Evolutionary conservation across 768 basidiomycete species (phyloP).

Genomic region (Tubosaeta brunneosetosa): DNA sequence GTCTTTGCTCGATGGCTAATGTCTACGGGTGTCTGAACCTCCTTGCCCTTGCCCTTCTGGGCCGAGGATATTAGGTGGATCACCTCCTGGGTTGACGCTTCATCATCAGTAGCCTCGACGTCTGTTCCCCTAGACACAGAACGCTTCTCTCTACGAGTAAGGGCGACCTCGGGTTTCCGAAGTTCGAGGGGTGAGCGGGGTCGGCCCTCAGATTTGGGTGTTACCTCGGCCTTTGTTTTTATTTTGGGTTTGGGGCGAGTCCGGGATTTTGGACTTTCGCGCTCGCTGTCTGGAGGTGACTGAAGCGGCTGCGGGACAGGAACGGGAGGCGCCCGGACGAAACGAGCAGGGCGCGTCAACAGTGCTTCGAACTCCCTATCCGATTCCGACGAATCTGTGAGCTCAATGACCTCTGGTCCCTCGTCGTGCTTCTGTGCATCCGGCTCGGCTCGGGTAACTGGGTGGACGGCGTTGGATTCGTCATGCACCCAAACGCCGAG

Average conservation of each 20-base stretch:
- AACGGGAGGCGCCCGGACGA: slow-evolving; percentile 5
- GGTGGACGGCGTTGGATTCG: slow-evolving; percentile 39
- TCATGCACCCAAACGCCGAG: slow-evolving; percentile 39
- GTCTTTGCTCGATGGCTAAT: slow-evolving; percentile 5
- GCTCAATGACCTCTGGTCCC: slow-evolving; percentile 23
- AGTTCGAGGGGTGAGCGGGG: not conserved
- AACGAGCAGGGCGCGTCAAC: slow-evolving; percentile 21
- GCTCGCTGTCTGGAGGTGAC: slow-evolving; percentile 13
- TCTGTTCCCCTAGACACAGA: not conserved
- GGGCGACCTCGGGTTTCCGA: slow-evolving; percentile 11
- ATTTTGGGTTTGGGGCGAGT: slow-evolving; percentile 1
- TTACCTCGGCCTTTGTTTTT: not conserved
- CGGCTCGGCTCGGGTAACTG: slow-evolving; percentile 15
- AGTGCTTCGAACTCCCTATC: slow-evolving; percentile 28
- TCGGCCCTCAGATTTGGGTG: slow-evolving; percentile 2
- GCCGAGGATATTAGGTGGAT: not conserved
- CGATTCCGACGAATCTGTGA: slow-evolving; percentile 25
- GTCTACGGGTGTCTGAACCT: not conserved
- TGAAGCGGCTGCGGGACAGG: slow-evolving; percentile 9
- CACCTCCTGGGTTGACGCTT: slow-evolving; percentile 1
- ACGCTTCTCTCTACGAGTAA: slow-evolving; percentile 4
- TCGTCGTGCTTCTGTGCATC: slow-evolving; percentile 5
- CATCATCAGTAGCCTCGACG: not conserved
- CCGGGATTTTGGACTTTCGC: slow-evolving; percentile 13
- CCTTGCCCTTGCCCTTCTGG: slow-evolving; percentile 20